Evolutionary conservation across 176 grass and related monocot genomes (phyloP).

Genomic region (Phyllostachys edulis): DNA sequence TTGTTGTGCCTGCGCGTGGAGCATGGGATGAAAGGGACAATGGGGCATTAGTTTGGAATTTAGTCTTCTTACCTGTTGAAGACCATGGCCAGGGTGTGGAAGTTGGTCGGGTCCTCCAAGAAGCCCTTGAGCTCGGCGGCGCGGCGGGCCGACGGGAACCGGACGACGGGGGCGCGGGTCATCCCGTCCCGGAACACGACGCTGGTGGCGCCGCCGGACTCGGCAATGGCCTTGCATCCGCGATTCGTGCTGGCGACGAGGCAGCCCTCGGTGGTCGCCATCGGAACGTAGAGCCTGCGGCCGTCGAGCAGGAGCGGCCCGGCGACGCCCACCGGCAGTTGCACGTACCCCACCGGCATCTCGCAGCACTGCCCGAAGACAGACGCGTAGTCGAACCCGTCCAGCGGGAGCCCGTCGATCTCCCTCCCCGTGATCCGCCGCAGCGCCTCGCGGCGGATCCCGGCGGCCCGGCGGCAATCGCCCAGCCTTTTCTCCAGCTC

Average conservation of each 20-base stretch:
- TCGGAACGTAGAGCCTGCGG: slow-evolving; percentile 50
- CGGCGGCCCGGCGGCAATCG: slow-evolving; percentile 60
- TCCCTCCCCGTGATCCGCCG: slow-evolving; percentile 59
- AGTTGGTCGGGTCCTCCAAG: slow-evolving; percentile 53
- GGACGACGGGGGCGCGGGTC: slow-evolving; percentile 58
- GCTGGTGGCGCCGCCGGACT: slow-evolving; percentile 59
- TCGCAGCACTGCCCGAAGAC: slow-evolving; percentile 85
- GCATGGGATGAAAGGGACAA: slow-evolving; percentile 30
- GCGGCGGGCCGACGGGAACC: slow-evolving; percentile 47
- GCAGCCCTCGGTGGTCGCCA: slow-evolving; percentile 89
- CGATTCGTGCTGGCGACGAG: slow-evolving; percentile 77
- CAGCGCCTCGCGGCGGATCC: slow-evolving; percentile 65
- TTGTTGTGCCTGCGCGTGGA: slow-evolving; percentile 2
- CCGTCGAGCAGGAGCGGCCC: slow-evolving; percentile 71
- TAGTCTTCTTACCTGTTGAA: slow-evolving; percentile 57
- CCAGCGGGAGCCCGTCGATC: slow-evolving; percentile 61
- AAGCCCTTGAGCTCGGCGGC: slow-evolving; percentile 66
- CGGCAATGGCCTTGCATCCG: slow-evolving; percentile 74
- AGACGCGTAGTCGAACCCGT: slow-evolving; percentile 65
- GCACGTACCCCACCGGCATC: slow-evolving; percentile 74
- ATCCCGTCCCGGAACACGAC: slow-evolving; percentile 67
- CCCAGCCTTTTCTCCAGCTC: slow-evolving; percentile 60
- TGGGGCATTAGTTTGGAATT: not conserved
- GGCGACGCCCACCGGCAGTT: slow-evolving; percentile 63
- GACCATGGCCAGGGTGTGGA: slow-evolving; percentile 50